These are phyloP conservation scores for Symbiodinium pilosum DNA, from an alignment of 73 alveolate genomes.

Conservation along the genomic window DNA sequence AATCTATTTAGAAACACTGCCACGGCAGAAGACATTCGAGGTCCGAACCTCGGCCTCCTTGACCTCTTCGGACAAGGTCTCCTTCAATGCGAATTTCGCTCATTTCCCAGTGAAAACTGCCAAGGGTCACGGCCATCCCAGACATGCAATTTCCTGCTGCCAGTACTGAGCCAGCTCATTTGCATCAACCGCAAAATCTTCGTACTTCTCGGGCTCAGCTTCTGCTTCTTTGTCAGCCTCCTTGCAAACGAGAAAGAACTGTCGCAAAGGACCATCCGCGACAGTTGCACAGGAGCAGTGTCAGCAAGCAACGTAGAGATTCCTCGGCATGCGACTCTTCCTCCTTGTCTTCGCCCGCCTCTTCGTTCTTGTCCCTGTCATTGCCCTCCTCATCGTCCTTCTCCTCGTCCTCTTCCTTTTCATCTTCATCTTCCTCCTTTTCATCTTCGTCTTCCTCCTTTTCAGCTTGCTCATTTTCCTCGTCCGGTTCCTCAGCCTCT, in stretches of 20 bases:
- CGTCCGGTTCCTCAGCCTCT: background rate
- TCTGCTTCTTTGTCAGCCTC: background rate
- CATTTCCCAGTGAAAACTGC: too few relatives aligned
- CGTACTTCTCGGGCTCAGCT: conserved; percentile 7
- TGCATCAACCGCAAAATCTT: conserved; percentile 32
- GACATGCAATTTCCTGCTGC: conserved; percentile 39
- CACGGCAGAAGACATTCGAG: background rate
- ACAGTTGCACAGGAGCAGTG: too few relatives aligned
- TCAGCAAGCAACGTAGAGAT: background rate
- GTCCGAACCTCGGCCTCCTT: background rate
- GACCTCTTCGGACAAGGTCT: conserved; percentile 16
- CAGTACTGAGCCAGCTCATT: conserved; percentile 47
- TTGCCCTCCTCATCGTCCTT: conserved; percentile 21
- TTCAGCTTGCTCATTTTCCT: background rate
- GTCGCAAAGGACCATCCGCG: background rate
- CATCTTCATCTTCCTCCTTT: background rate
- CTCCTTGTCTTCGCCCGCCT: conserved; percentile 17
- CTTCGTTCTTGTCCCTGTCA: background rate
- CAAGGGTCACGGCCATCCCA: too few relatives aligned
- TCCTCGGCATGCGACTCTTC: background rate
- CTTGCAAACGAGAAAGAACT: background rate
- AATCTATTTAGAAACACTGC: too few relatives aligned
- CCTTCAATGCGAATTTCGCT: background rate
- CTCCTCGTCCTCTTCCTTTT: background rate
- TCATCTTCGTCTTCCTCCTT: background rate